Evolutionary conservation across 2,329 filamentous ascomycete genomes (phyloP), one percentile per base, ranked within the genome.

Genomic region (Ustulina deusta): DNA sequence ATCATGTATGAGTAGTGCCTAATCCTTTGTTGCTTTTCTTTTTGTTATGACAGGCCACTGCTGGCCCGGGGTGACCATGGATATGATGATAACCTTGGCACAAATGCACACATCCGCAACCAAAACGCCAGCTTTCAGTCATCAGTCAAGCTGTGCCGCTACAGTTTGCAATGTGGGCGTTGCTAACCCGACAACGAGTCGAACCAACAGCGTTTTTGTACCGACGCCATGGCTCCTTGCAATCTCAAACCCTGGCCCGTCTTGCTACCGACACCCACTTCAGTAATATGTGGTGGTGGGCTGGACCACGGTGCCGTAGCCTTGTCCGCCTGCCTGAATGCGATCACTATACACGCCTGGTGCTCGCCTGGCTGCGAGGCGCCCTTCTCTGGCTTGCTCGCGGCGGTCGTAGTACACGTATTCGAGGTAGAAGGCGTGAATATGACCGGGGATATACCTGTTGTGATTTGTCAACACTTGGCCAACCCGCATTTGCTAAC

Each of bases 331-430:
- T 3, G 83, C 88, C 81, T 93, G 90, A n/a, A 94, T 87, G 40
- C 87, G 86, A 40, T 91, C 86, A 73, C 89, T 92, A 78, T 91
- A 94, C 20, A 94, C 86, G 32, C 91, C 91, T 0, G 91, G 89
- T 1, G 91, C 91, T 48, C 63, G 63, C 1, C 83, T 85, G 9
- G 83, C 81, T 22, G 85, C 81, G 66, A 84, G 84, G 11, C 84
- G 82, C 5, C 91, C 91, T 38, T 86, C 82, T 52, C 84, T 81
- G 1, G 85, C 84, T 77, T 90, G 86, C 73, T 93, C 89, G 61
- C 85, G 86, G 44, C 91, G 90, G 74, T 93, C 88, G 79, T 91
- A 95, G 82, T 94, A 97, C 69, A 97, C 84, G 78, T 94, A 97
- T 80, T 94, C 89, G 69, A 93, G 73, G 78, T 94, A 96, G 79